Evolutionary conservation across 805 yeast species (phyloP).

Genomic region (Kodamaea kaohsiungensis): DNA sequence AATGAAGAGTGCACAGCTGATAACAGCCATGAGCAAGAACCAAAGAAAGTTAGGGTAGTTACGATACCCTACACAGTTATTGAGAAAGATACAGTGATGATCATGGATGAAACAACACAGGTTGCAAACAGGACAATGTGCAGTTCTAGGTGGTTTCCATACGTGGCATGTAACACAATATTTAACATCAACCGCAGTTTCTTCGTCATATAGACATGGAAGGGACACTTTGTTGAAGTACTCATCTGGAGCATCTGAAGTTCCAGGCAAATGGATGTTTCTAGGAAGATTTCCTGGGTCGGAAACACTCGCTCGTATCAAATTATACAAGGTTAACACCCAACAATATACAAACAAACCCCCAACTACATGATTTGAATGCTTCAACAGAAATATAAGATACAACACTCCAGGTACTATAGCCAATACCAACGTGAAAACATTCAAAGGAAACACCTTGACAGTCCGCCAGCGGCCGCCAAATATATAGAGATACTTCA

Average conservation of each 20-base stretch:
- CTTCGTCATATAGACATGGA: slow-evolving; percentile 17
- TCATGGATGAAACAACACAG: slow-evolving; percentile 66
- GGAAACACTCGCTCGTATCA: slow-evolving; percentile 52
- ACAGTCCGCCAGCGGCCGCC: slow-evolving; percentile 65
- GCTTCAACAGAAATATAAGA: slow-evolving; percentile 27
- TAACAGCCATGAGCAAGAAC: slow-evolving; percentile 27
- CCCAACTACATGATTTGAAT: slow-evolving; percentile 8
- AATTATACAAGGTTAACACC: slow-evolving; percentile 48
- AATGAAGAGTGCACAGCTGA: slow-evolving; percentile 21
- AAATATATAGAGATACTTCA: slow-evolving; percentile 49
- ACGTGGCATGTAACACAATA: slow-evolving; percentile 55
- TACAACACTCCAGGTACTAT: slow-evolving; percentile 55
- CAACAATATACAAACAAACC: slow-evolving; percentile 60
- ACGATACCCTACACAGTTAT: slow-evolving; percentile 43
- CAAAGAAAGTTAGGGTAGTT: slow-evolving; percentile 39
- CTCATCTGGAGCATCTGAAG: slow-evolving; percentile 13
- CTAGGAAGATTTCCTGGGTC: slow-evolving; percentile 77
- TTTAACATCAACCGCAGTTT: slow-evolving; percentile 45
- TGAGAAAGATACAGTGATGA: slow-evolving; percentile 70
- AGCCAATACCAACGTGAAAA: slow-evolving; percentile 34
- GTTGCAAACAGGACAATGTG: slow-evolving; percentile 71
- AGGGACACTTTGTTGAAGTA: slow-evolving; percentile 24
- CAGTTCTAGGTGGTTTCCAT: slow-evolving; percentile 73
- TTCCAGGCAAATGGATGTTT: slow-evolving; percentile 55
- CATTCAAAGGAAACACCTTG: slow-evolving; percentile 40